Conservation (phyloP, 2,329 filamentous ascomycete species). For the Hansfordia pulvinata region DNA sequence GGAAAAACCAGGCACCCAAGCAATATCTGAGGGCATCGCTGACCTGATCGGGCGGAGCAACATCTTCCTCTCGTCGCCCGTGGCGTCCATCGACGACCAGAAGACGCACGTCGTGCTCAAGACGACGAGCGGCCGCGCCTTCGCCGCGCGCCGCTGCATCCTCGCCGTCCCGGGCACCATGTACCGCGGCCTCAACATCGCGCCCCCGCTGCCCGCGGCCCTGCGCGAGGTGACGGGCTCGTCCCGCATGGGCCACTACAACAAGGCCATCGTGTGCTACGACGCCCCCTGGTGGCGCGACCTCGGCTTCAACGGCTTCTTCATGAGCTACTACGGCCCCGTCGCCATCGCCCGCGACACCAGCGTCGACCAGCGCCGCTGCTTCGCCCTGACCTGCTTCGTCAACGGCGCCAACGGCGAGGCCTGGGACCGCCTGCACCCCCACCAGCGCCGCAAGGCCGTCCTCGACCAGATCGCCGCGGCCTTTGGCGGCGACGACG, state of each 20-base stretch:
- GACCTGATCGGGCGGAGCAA: slow-evolving; percentile 9
- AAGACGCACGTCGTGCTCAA: slow-evolving; percentile 6
- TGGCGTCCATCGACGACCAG: slow-evolving; percentile 5
- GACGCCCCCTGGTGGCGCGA: slow-evolving; percentile 20
- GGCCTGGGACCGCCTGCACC: slow-evolving; percentile 17
- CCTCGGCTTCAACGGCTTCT: slow-evolving; percentile 21
- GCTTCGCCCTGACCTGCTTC: slow-evolving; percentile 25
- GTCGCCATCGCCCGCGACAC: slow-evolving; percentile 25
- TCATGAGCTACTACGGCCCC: slow-evolving; percentile 25
- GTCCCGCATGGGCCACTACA: slow-evolving; percentile 27
- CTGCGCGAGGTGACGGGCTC: slow-evolving; percentile 19
- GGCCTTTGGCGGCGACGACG: slow-evolving; percentile 14
- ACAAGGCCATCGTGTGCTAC: slow-evolving; percentile 23
- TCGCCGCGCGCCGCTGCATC: slow-evolving; percentile 25
- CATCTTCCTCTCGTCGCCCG: slow-evolving; percentile 7
- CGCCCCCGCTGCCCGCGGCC: slow-evolving; percentile 24
- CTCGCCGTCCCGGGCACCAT: slow-evolving; percentile 34
- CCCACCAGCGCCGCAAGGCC: slow-evolving; percentile 12
- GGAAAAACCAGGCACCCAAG: slow-evolving; percentile 11
- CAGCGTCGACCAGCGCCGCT: slow-evolving; percentile 14
- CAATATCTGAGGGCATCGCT: slow-evolving; percentile 13
- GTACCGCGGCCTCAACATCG: slow-evolving; percentile 28
- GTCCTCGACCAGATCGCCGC: slow-evolving; percentile 20
- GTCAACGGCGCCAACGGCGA: slow-evolving; percentile 21
- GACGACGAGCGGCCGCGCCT: slow-evolving; percentile 9